Percentiles rank a stretch among this genome's conserved stretches.
Conservation (phyloP, 176 grass and related monocot genomes). For the Eleusine indica region DNA sequence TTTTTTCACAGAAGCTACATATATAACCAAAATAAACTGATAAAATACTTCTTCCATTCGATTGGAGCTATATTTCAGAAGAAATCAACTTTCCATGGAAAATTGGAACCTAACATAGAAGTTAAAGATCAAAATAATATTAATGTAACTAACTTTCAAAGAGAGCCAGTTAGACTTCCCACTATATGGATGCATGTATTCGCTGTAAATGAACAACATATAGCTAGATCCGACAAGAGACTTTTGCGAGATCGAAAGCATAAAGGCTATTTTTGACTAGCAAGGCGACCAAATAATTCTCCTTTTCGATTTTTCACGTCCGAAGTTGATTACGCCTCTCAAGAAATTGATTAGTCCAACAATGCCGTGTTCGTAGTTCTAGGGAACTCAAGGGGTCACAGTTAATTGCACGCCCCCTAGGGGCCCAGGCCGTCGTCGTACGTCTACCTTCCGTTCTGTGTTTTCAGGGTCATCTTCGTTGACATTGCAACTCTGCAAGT, state of each 20-base stretch:
- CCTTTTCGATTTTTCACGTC: not conserved
- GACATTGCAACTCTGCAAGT: constrained; percentile 2
- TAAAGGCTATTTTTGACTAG: not conserved
- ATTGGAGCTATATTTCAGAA: not conserved
- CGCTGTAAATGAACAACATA: too few relatives aligned
- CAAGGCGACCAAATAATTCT: not conserved
- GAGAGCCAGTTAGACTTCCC: not conserved
- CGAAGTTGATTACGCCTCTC: not conserved
- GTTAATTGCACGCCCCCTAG: not conserved
- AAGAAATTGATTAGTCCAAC: not conserved
- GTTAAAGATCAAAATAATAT: not conserved
- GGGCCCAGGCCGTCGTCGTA: not conserved
- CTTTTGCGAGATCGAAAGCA: not conserved
- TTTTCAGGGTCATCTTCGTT: not conserved
- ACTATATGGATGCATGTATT: too few relatives aligned
- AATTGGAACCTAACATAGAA: not conserved
- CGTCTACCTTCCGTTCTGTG: not conserved
- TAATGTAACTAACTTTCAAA: not conserved
- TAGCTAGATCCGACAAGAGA: not conserved
- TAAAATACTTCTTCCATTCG: not conserved
- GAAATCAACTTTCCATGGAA: not conserved
- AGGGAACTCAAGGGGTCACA: not conserved
- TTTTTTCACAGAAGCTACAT: not conserved
- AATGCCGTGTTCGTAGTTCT: not conserved
- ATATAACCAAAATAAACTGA: not conserved